Evolutionary conservation across 2,329 filamentous ascomycete species (phyloP).

Genomic region (Grosmannia huntii): DNA sequence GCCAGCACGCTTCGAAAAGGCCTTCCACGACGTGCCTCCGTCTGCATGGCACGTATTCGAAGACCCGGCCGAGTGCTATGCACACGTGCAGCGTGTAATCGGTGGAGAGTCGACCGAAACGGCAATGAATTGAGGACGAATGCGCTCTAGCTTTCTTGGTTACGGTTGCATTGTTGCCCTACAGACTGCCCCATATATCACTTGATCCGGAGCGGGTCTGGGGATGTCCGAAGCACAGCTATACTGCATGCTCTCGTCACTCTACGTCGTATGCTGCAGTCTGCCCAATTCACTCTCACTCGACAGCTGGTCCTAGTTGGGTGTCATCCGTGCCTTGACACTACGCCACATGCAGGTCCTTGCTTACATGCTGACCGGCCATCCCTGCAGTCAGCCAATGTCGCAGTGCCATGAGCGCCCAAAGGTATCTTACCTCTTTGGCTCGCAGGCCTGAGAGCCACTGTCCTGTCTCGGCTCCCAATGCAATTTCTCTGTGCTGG

Average conservation of each 20-base stretch:
- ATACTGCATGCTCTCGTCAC: background rate
- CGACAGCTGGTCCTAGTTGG: too few relatives aligned
- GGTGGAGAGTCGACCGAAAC: background rate
- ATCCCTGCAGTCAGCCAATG: too few relatives aligned
- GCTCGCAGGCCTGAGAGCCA: too few relatives aligned
- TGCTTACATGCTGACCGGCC: too few relatives aligned
- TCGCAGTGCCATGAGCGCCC: too few relatives aligned
- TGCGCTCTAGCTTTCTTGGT: background rate
- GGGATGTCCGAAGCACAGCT: background rate
- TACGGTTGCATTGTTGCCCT: too few relatives aligned
- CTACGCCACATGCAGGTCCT: too few relatives aligned
- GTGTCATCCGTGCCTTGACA: too few relatives aligned
- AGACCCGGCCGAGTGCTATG: constrained; percentile 52
- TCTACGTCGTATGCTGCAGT: too few relatives aligned
- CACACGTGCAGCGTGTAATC: constrained; percentile 20
- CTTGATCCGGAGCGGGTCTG: background rate
- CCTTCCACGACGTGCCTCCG: constrained; percentile 62
- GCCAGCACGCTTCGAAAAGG: constrained; percentile 63
- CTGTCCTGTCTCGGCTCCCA: background rate
- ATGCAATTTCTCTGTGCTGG: background rate
- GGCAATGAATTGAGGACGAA: background rate
- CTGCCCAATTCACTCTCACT: too few relatives aligned
- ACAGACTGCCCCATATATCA: background rate
- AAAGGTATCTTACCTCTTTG: too few relatives aligned
- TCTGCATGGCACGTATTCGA: constrained; percentile 73